phyloP scores from a whole-genome alignment of 257 asterid genomes.

The Handroanthus guayacan region DNA sequence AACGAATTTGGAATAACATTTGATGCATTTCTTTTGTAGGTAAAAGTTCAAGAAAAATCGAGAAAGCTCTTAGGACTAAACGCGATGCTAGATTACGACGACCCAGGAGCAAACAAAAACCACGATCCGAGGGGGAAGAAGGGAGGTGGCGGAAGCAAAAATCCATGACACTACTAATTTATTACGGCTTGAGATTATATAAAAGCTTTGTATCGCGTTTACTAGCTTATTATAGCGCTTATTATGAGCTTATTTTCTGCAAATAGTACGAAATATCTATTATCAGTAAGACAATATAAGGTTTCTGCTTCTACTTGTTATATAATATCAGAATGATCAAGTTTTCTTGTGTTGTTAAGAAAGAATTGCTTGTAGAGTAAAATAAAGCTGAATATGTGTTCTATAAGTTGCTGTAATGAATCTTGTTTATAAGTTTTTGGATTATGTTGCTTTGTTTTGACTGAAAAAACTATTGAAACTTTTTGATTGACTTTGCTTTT shows the following conservation, averaged over 20 bases:
- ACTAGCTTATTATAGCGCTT: neutral
- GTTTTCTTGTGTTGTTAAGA: neutral
- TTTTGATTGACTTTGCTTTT: neutral
- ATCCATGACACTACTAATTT: conserved; percentile 43
- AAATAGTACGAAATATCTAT: neutral
- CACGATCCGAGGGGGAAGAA: conserved; percentile 69
- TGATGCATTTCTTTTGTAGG: conserved; percentile 12
- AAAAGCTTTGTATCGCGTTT: conserved; percentile 14
- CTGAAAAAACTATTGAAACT: neutral
- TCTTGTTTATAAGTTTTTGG: neutral
- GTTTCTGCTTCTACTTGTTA: conserved; percentile 15
- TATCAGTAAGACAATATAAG: neutral
- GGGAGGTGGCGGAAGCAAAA: conserved; percentile 55
- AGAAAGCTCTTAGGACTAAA: conserved; percentile 56
- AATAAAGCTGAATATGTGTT: neutral
- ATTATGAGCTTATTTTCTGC: conserved; percentile 9
- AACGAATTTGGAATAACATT: too few relatives aligned
- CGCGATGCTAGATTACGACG: conserved; percentile 63
- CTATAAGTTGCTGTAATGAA: neutral
- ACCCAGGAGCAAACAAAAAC: conserved; percentile 71
- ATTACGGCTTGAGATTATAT: neutral
- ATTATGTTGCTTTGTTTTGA: too few relatives aligned
- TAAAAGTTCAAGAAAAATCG: conserved; percentile 24
- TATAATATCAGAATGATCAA: neutral
- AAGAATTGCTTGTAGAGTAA: neutral